A percentile compares a stretch with the other conserved stretches of the same genome.
These are phyloP conservation scores for Lactuca sativa DNA, from an alignment of 129 eudicot genomes.

Conservation along the genomic window DNA sequence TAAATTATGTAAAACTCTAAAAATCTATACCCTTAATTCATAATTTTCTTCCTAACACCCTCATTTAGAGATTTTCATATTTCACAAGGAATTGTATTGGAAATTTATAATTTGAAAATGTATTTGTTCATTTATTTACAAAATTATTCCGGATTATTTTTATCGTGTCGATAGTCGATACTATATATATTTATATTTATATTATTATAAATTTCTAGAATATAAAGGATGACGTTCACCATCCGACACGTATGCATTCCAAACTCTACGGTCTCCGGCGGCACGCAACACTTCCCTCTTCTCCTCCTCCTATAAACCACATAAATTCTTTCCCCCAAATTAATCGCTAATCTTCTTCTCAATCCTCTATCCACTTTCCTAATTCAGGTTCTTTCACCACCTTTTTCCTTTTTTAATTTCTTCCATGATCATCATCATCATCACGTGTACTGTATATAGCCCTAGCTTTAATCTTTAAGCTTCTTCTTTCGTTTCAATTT, in stretches of 20 bases:
- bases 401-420: background rate
- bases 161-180: background rate
- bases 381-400: slow-evolving; percentile 26
- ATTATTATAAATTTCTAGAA: background rate
- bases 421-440: slow-evolving; percentile 20
- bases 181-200: no score
- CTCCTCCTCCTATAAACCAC: slow-evolving; percentile 40
- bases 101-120: background rate
- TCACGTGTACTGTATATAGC: slow-evolving; percentile 6
- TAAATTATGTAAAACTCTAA: background rate
- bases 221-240: slow-evolving; percentile 21
- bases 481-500: background rate
- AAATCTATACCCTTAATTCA: background rate
- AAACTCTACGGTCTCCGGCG: slow-evolving; percentile 23
- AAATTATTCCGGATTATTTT: background rate
- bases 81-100: background rate
- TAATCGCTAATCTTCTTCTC: slow-evolving; percentile 9
- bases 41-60: background rate
- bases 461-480: slow-evolving; percentile 14
- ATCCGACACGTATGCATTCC: slow-evolving; percentile 32
- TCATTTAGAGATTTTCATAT: background rate
- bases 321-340: slow-evolving; percentile 8
- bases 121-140: no score
- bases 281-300: slow-evolving; percentile 23
- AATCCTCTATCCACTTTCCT: slow-evolving; percentile 10